Evolutionary conservation across 257 asterid genomes (phyloP).

Genomic region (Petunia axillaris): DNA sequence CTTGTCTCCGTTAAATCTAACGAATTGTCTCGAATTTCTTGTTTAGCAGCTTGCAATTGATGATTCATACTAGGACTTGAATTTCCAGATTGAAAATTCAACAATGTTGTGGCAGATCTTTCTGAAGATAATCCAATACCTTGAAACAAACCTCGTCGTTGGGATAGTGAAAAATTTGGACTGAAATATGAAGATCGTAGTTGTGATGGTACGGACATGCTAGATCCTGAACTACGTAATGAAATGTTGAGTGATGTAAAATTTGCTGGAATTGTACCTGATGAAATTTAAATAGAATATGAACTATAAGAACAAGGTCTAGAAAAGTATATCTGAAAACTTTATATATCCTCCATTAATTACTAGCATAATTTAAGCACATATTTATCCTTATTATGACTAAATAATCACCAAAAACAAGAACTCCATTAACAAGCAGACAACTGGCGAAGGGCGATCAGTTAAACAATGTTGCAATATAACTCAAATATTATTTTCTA

Average conservation of each 20-base stretch:
- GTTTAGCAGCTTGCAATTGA: constrained; percentile 56
- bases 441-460: no score
- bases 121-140: constrained; percentile 66
- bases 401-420: no score
- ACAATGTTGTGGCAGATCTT: constrained; percentile 52
- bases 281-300: neutral
- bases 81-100: constrained; percentile 63
- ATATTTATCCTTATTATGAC: no score
- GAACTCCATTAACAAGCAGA: no score
- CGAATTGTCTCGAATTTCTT: constrained; percentile 54
- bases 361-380: no score
- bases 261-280: constrained; percentile 85
- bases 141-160: constrained; percentile 55
- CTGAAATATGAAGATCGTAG: constrained; percentile 70
- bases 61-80: constrained; percentile 45
- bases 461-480: no score
- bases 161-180: constrained; percentile 61
- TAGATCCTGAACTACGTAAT: constrained; percentile 85
- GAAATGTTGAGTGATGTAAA: constrained; percentile 88
- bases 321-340: no score
- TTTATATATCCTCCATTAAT: no score
- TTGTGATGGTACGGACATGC: constrained; percentile 94
- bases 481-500: no score
- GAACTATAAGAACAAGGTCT: neutral
- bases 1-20: constrained; percentile 49